A percentile compares a stretch with the other conserved stretches of the same genome.
Conservation (phyloP, 106 monocot genomes). For the Alisma plantagoaquatica region DNA sequence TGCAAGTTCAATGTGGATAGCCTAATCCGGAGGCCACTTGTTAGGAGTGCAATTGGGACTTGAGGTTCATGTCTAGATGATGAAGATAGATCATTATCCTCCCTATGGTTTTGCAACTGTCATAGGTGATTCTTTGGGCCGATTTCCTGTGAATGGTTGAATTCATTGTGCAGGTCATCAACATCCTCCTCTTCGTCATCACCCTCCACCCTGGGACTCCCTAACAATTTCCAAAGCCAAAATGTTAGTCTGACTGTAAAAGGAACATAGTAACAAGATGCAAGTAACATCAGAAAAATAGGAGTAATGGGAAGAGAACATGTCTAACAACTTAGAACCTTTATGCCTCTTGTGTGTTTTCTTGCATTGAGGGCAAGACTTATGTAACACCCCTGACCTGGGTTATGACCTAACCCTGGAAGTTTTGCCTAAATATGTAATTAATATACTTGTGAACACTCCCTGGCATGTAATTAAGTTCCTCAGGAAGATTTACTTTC, state of each 20-base stretch:
- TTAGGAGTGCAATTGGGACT: slow-evolving; percentile 36
- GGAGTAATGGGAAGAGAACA: too few species aligned
- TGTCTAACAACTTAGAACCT: too few species aligned
- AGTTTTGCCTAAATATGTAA: too few species aligned
- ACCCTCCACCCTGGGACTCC: slow-evolving; percentile 75
- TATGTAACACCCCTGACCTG: too few species aligned
- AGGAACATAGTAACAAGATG: too few species aligned
- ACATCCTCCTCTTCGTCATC: slow-evolving; percentile 83
- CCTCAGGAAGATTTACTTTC: too few species aligned
- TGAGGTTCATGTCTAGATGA: slow-evolving; percentile 57
- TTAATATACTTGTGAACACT: too few species aligned
- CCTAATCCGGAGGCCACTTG: slow-evolving; percentile 38
- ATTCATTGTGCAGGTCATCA: slow-evolving; percentile 80
- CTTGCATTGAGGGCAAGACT: slow-evolving; percentile 96
- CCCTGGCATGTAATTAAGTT: too few species aligned
- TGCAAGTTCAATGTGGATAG: background rate
- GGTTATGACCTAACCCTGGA: too few species aligned
- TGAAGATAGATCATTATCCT: slow-evolving; percentile 49
- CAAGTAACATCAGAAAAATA: too few species aligned
- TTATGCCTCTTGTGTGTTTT: slow-evolving; percentile 81
- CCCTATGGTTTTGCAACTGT: slow-evolving; percentile 26
- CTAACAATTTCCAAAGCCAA: too few species aligned
- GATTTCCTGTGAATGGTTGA: slow-evolving; percentile 35
- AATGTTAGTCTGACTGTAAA: too few species aligned
- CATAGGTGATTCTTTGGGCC: slow-evolving; percentile 21